phyloP scores from a whole-genome alignment of 2,329 filamentous ascomycete genomes.

The Apiospora sp. region DNA sequence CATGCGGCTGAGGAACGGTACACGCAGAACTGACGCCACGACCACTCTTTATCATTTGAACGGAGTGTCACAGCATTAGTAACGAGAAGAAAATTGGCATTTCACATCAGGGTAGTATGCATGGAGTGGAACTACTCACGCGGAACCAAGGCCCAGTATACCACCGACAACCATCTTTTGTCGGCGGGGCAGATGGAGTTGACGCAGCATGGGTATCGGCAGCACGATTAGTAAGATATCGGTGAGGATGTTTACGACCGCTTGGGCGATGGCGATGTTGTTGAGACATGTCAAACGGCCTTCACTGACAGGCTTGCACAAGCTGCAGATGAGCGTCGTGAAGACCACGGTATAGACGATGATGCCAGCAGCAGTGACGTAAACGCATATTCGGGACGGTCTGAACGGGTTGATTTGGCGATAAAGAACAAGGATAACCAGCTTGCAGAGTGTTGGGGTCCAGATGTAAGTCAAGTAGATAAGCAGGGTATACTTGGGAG shows the following conservation, averaged over 20 bases:
- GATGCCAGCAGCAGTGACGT: neutral
- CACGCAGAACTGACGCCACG: neutral
- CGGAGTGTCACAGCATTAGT: neutral
- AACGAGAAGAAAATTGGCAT: neutral
- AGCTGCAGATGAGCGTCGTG: neutral
- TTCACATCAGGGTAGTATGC: neutral
- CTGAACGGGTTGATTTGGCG: neutral
- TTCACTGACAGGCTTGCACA: neutral
- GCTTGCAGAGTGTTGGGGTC: neutral
- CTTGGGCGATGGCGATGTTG: neutral
- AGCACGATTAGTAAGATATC: neutral
- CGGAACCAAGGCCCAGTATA: neutral
- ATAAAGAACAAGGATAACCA: conserved; percentile 7
- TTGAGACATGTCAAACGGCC: neutral
- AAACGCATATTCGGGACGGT: neutral
- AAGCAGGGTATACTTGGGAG: neutral
- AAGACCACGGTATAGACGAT: neutral
- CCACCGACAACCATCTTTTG: neutral
- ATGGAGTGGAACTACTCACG: neutral
- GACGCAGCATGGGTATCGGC: neutral
- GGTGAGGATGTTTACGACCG: neutral
- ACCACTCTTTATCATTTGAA: neutral
- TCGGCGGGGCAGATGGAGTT: neutral
- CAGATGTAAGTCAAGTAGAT: neutral
- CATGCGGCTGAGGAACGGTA: neutral